Evolutionary conservation across 352 stramenopile species (phyloP).

Genomic region (Phytophthora ramorum): DNA sequence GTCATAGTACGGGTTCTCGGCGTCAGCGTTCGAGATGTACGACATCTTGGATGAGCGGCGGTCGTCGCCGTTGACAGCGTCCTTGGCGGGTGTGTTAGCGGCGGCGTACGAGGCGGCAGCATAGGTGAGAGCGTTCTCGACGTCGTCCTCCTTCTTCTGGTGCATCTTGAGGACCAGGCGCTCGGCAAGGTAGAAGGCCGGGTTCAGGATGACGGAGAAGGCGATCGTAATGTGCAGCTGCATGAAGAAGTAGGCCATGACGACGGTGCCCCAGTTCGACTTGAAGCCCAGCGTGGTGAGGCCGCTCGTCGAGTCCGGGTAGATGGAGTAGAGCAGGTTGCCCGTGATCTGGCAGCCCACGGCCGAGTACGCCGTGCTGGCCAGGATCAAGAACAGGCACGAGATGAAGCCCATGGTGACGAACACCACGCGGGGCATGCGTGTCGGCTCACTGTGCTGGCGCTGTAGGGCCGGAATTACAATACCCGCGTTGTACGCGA

Average conservation of each 20-base stretch:
- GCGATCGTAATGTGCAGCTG: conserved; percentile 42
- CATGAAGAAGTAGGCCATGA: conserved; percentile 42
- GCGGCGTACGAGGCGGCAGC: no score
- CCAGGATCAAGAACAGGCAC: conserved; percentile 40
- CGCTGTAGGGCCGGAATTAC: conserved; percentile 26
- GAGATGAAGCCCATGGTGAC: conserved; percentile 46
- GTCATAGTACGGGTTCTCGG: conserved; percentile 30
- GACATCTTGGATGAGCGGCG: no score
- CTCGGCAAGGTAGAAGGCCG: conserved; percentile 46
- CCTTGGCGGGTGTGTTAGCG: no score
- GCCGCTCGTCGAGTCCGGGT: conserved; percentile 29
- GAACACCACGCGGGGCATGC: conserved; percentile 37
- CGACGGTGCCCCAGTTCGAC: conserved; percentile 36
- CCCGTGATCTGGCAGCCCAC: conserved; percentile 62
- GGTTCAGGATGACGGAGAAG: conserved; percentile 46
- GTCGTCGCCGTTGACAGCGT: no score
- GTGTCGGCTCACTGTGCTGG: conserved; percentile 29
- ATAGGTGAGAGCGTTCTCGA: conserved; percentile 12
- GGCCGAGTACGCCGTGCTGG: conserved; percentile 45
- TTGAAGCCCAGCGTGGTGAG: conserved; percentile 47
- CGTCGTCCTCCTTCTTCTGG: conserved; percentile 42
- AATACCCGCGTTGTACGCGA: conserved; percentile 27
- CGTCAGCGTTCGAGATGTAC: no score
- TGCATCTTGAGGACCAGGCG: conserved; percentile 45
- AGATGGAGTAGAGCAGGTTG: conserved; percentile 65